A percentile compares a stretch with the other conserved stretches of the same genome.
These are phyloP conservation scores for Neoarthrinium moseri DNA, from an alignment of 2,329 filamentous ascomycete genomes.

Conservation along the genomic window DNA sequence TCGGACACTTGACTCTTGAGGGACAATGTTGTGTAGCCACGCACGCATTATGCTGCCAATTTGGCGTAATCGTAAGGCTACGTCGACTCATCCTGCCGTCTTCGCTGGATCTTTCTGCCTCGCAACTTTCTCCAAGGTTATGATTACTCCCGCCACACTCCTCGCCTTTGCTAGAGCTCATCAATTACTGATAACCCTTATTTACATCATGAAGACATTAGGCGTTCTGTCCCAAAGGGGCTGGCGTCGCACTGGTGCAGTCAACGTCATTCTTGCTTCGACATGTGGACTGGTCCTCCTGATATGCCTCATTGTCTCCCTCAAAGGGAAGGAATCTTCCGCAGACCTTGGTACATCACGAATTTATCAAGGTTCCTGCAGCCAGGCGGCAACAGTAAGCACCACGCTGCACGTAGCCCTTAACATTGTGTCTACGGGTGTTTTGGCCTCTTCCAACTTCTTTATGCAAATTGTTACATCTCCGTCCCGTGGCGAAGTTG, in stretches of 20 bases:
- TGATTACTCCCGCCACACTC: too few species aligned
- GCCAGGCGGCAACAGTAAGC: not conserved
- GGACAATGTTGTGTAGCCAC: too few species aligned
- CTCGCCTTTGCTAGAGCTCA: too few species aligned
- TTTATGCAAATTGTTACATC: slow-evolving; percentile 16
- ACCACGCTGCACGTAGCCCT: slow-evolving; percentile 4
- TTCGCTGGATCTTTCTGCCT: too few species aligned
- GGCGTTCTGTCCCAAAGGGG: not conserved
- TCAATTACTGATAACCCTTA: not conserved
- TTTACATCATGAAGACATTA: not conserved
- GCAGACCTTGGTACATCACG: not conserved
- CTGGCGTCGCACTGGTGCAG: not conserved
- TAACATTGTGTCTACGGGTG: slow-evolving; percentile 7
- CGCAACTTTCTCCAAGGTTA: too few species aligned
- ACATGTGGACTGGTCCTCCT: not conserved
- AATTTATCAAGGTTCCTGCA: not conserved
- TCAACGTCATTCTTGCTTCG: not conserved
- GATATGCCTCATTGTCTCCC: not conserved
- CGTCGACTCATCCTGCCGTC: too few species aligned
- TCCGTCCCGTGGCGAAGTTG: slow-evolving; percentile 17
- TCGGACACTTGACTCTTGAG: too few species aligned
- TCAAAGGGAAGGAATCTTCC: not conserved
- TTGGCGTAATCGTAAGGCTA: too few species aligned
- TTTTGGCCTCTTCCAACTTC: slow-evolving; percentile 14
- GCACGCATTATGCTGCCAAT: too few species aligned